Percentiles rank a stretch among this genome's conserved stretches.
Conservation (phyloP, 202 grass and related monocot genomes). For the Panicum hallii region DNA sequence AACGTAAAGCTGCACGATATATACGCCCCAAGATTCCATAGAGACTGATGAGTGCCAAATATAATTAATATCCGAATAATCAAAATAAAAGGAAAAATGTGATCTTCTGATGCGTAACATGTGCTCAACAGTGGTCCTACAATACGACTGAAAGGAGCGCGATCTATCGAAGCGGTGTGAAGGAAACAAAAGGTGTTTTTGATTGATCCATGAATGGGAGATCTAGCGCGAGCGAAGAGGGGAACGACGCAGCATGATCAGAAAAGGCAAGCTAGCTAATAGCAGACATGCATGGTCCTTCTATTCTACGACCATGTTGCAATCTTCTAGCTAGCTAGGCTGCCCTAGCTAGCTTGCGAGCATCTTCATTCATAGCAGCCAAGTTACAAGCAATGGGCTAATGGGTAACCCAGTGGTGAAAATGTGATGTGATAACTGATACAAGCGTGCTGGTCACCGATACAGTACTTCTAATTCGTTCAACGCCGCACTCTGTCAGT, state of each 20-base stretch:
- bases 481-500: too few relatives aligned
- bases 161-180: background rate
- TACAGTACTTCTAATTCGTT: too few relatives aligned
- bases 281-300: constrained; percentile 45
- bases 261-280: constrained; percentile 30
- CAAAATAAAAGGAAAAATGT: background rate
- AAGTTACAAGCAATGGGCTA: background rate
- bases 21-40: constrained; percentile 37
- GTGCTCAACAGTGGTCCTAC: constrained; percentile 30
- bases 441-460: background rate
- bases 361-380: background rate
- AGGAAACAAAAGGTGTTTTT: background rate
- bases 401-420: background rate
- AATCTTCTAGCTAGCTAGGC: background rate
- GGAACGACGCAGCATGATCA: background rate
- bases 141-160: constrained; percentile 5
- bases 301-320: background rate
- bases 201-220: background rate
- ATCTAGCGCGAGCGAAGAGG: background rate
- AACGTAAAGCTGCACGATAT: constrained; percentile 41
- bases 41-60: constrained; percentile 12
- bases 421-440: background rate
- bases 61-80: background rate
- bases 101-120: background rate
- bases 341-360: background rate